phyloP scores from a whole-genome alignment of 495 filamentous ascomycete genomes.

The Thermochaetoides thermophila region DNA sequence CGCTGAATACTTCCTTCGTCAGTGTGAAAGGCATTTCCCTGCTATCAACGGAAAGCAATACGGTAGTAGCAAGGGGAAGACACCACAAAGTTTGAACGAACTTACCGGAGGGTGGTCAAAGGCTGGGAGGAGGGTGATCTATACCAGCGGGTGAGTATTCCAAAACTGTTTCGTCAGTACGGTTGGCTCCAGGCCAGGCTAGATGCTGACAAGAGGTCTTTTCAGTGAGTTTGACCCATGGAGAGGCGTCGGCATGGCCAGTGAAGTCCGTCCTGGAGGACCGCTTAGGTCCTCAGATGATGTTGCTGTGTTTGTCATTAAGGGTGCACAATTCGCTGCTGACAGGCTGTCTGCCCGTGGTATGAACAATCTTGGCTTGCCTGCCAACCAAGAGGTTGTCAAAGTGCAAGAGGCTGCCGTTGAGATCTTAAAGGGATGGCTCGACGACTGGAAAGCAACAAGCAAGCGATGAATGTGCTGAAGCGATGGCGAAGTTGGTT shows the following conservation, averaged over 20 bases:
- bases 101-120: constrained; percentile 42
- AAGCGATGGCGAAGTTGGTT: too few species aligned
- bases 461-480: too few species aligned
- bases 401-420: constrained; percentile 19
- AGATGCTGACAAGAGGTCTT: not conserved
- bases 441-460: too few species aligned
- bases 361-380: constrained; percentile 11
- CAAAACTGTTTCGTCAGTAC: too few species aligned
- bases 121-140: constrained; percentile 41
- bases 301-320: constrained; percentile 39
- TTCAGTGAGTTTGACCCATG: constrained; percentile 44
- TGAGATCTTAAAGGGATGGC: constrained; percentile 32
- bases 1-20: constrained; percentile 41
- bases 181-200: too few species aligned
- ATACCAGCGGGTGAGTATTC: constrained; percentile 38
- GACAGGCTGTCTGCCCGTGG: constrained; percentile 32
- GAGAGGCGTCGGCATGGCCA: constrained; percentile 37
- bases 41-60: constrained; percentile 30
- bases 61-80: constrained; percentile 37
- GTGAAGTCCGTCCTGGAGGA: constrained; percentile 39
- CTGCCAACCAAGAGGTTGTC: constrained; percentile 28
- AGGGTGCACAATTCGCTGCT: constrained; percentile 38
- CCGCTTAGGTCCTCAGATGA: constrained; percentile 29
- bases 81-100: constrained; percentile 37
- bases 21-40: constrained; percentile 49